phyloP scores from a whole-genome alignment of 176 grass and related monocot species.

The Carex myosuroides region DNA sequence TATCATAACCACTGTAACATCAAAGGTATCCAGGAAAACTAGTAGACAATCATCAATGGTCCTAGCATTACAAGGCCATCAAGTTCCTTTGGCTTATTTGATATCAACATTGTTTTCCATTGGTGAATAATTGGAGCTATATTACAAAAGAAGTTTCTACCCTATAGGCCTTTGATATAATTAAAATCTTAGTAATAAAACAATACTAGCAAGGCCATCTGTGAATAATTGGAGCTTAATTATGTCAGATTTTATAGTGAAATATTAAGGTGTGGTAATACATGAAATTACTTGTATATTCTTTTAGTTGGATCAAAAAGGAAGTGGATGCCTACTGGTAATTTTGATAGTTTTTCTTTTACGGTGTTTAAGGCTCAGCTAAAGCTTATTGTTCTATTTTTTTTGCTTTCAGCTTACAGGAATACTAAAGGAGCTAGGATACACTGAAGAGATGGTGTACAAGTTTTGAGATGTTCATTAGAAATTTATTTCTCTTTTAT shows the following conservation, averaged over 20 bases:
- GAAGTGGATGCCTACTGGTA: neutral
- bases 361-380: neutral
- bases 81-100: neutral
- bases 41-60: neutral
- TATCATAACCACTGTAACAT: neutral
- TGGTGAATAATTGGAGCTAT: neutral
- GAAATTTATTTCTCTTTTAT: neutral
- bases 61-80: neutral
- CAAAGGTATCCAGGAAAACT: neutral
- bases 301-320: no score
- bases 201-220: neutral
- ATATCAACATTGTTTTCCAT: neutral
- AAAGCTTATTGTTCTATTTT: neutral
- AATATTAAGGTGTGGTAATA: neutral
- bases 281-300: neutral
- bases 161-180: neutral
- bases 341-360: neutral
- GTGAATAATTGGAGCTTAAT: no score
- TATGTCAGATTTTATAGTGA: neutral
- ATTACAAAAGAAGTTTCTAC: neutral
- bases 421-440: slow-evolving; percentile 79
- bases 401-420: slow-evolving; percentile 49
- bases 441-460: slow-evolving; percentile 78
- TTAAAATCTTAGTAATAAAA: neutral
- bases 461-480: slow-evolving; percentile 57